Evolutionary conservation across 1,284 basidiomycete genomes (phyloP).

Genomic region (Cutaneotrichosporon sp.): DNA sequence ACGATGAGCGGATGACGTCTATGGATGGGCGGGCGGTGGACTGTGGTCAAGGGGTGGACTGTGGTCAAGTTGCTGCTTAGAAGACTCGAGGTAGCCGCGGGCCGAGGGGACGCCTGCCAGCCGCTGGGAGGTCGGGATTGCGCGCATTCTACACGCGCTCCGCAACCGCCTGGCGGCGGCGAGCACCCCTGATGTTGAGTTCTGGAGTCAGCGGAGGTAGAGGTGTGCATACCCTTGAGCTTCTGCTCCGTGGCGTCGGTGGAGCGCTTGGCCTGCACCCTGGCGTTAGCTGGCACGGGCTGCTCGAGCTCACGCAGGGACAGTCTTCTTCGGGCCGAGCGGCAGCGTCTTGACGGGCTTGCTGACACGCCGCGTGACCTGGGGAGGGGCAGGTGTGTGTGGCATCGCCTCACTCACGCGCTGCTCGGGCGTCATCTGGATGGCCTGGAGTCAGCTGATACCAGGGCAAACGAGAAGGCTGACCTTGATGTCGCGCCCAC

Average conservation of each 20-base stretch:
- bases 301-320: background rate
- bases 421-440: background rate
- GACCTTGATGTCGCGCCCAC: background rate
- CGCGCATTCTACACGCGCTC: constrained; percentile 3
- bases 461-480: background rate
- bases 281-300: background rate
- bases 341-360: background rate
- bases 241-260: background rate
- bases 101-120: background rate
- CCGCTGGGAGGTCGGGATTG: background rate
- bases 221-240: background rate
- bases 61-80: too few species aligned
- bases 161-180: background rate
- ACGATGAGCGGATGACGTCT: background rate
- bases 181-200: background rate
- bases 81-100: background rate
- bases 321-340: background rate
- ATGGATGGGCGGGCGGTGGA: too few species aligned
- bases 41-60: background rate
- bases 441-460: background rate
- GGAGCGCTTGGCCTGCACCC: background rate
- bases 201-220: background rate
- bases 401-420: background rate
- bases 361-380: background rate
- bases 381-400: background rate